Base-by-base conservation (phyloP, 148 eudicot genomes). In the Camellia granthamiana region DNA sequence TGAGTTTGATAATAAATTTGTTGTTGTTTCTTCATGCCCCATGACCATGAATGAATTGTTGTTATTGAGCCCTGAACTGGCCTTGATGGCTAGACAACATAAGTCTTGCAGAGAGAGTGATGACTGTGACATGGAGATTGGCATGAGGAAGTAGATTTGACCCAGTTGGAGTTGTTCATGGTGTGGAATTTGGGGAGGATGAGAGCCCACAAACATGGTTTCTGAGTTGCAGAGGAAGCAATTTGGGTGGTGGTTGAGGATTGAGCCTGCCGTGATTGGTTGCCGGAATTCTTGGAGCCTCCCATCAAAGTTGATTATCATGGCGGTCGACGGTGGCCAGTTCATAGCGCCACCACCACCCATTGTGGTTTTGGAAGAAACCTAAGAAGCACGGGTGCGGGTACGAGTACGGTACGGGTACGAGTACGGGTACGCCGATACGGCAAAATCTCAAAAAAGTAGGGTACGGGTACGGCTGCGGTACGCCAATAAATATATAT, bases 141-240 rank as follows among this genome's bases (percentile, higher is more conserved):
- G 94, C 75, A 91, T 59, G 0, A 90, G 69, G 61, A 91, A 91
- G 77, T 91, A 91, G 16, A 91, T 84, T 77, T 91, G 90, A 19
- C 91, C 92, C 3, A 86, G 75, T 58, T 88, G 88, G 18, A 91
- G 87, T 12, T 82, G 80, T 41, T 88, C 86, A 19, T 88, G 84
- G 0, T 70, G 3, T 16, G 84, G 62, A 42, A 89, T n/a, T 38
- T 73, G 85, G 51, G 88, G 90, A 21, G 83, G 78, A 12, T 43
- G 46, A 13, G 85, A 85, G 74, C 80, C 84, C 9, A 87, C 77
- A 55, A 83, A 82, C 94, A 91, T 91, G 75, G 85, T 76, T 58
- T 91, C 94, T 11, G 90, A 80, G 85, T 86, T 86, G 67, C 90
- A 86, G 42, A 91, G 83, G 79, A 86, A 89, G 73, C 46, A 75